phyloP scores from a whole-genome alignment of 495 filamentous ascomycete genomes.

The Pseudomonodictys pantanalensis region DNA sequence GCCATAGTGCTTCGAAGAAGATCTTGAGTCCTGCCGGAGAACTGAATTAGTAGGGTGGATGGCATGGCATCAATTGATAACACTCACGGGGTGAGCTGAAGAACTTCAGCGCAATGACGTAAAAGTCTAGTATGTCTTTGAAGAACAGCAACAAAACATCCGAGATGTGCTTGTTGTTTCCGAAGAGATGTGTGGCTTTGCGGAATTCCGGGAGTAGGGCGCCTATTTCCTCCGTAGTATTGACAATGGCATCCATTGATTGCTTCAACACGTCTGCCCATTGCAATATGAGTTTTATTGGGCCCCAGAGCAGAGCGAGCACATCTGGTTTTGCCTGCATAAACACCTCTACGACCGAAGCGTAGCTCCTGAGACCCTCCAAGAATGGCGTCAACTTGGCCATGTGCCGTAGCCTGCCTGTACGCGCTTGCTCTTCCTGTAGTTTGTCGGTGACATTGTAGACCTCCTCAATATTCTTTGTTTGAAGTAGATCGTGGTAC shows the following conservation, averaged over 20 bases:
- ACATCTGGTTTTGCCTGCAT: constrained; percentile 41
- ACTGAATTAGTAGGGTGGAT: not conserved
- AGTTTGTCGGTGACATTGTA: constrained; percentile 36
- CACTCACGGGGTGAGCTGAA: not conserved
- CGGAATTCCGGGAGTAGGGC: constrained; percentile 19
- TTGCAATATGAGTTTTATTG: constrained; percentile 40
- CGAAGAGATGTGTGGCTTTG: not conserved
- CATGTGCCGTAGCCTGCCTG: constrained; percentile 29
- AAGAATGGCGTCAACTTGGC: constrained; percentile 30
- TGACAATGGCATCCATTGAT: constrained; percentile 35
- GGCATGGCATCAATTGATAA: not conserved
- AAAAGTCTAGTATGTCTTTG: constrained; percentile 2
- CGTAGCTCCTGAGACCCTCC: constrained; percentile 31
- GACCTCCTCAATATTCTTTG: constrained; percentile 30
- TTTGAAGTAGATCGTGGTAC: constrained; percentile 27
- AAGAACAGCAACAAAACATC: not conserved
- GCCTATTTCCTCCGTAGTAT: constrained; percentile 27
- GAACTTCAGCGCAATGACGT: constrained; percentile 5
- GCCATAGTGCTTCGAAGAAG: constrained; percentile 29
- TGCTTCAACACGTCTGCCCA: constrained; percentile 32
- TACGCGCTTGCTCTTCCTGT: constrained; percentile 35
- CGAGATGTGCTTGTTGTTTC: not conserved
- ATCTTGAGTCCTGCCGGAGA: not conserved
- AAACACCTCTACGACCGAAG: constrained; percentile 36
- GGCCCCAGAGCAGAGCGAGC: constrained; percentile 41